A percentile compares a stretch with the other conserved stretches of the same genome.
These are phyloP conservation scores for Diaporthe eres DNA, from an alignment of 2,329 filamentous ascomycete genomes.

Conservation along the genomic window DNA sequence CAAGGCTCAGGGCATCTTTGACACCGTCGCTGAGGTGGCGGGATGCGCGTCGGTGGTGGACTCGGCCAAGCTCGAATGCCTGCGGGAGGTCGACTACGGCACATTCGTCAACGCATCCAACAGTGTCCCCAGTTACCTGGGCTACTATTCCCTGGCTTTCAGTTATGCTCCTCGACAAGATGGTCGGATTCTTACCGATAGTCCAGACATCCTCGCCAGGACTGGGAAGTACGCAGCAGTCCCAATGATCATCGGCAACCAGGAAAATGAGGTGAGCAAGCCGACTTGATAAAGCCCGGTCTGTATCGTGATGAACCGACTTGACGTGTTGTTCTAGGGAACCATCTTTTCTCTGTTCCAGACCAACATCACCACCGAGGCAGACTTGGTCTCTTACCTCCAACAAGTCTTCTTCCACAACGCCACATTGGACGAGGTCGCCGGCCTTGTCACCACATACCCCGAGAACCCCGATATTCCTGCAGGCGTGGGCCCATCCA, in stretches of 20 bases:
- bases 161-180: slow-evolving; percentile 84
- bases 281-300: neutral
- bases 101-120: slow-evolving; percentile 76
- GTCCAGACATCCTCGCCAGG: slow-evolving; percentile 70
- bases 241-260: slow-evolving; percentile 74
- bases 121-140: slow-evolving; percentile 77
- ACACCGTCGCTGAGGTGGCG: slow-evolving; percentile 70
- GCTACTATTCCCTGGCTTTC: slow-evolving; percentile 77
- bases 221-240: slow-evolving; percentile 65
- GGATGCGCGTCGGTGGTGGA: slow-evolving; percentile 72
- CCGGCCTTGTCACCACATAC: slow-evolving; percentile 74
- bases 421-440: slow-evolving; percentile 65
- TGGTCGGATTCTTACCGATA: slow-evolving; percentile 71
- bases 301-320: neutral
- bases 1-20: slow-evolving; percentile 76
- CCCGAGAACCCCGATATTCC: slow-evolving; percentile 72
- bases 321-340: slow-evolving; percentile 61
- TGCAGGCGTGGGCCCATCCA: slow-evolving; percentile 77
- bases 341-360: slow-evolving; percentile 81
- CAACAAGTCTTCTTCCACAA: slow-evolving; percentile 70
- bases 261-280: slow-evolving; percentile 73
- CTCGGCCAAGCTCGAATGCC: slow-evolving; percentile 70
- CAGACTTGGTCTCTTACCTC: slow-evolving; percentile 75
- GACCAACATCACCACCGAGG: slow-evolving; percentile 74
- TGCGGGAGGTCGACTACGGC: slow-evolving; percentile 72